These are phyloP conservation scores for Oryza officinalis DNA, from an alignment of 176 grass and related monocot genomes.

Conservation along the genomic window DNA sequence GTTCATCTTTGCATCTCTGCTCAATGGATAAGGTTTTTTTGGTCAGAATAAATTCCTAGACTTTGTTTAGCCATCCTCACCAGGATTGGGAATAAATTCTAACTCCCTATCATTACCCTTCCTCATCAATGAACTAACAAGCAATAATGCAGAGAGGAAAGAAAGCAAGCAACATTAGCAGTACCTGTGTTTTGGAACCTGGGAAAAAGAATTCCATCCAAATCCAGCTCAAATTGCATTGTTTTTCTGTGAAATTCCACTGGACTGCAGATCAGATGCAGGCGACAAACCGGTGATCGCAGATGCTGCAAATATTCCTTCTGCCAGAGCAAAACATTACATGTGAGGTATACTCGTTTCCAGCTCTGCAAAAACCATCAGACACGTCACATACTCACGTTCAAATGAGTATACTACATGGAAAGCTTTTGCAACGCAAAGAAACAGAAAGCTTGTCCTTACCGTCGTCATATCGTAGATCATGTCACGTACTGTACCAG, in stretches of 20 bases:
- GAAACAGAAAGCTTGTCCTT: slow-evolving; percentile 38
- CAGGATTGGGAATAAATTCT: neutral
- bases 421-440: slow-evolving; percentile 2
- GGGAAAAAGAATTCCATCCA: neutral
- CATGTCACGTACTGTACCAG: slow-evolving; percentile 17
- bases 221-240: neutral
- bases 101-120: neutral
- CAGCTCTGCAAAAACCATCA: slow-evolving; percentile 32
- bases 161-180: neutral
- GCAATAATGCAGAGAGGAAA: neutral
- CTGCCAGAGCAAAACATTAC: slow-evolving; percentile 12
- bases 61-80: slow-evolving; percentile 11
- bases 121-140: neutral
- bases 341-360: slow-evolving; percentile 33
- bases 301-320: slow-evolving; percentile 7
- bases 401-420: slow-evolving; percentile 2
- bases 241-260: neutral
- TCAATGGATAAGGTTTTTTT: slow-evolving; percentile 36
- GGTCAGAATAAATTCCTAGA: slow-evolving; percentile 29
- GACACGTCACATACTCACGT: neutral
- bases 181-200: neutral
- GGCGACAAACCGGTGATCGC: slow-evolving; percentile 25
- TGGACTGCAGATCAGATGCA: neutral
- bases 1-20: slow-evolving; percentile 38
- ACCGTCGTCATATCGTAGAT: slow-evolving; percentile 42